phyloP scores from a whole-genome alignment of 2,329 filamentous ascomycete genomes.

The Ophiostoma sp. region DNA sequence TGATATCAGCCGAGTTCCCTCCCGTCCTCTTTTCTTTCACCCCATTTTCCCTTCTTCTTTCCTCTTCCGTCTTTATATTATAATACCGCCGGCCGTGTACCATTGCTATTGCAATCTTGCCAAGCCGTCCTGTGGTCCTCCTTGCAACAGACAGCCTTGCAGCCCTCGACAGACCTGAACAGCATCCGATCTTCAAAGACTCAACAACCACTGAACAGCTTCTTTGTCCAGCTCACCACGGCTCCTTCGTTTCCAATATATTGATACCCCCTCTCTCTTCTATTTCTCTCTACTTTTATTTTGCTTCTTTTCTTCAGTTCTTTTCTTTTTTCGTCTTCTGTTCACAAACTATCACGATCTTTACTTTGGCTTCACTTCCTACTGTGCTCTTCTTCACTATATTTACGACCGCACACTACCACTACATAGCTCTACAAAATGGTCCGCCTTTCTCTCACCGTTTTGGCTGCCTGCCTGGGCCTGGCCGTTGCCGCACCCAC shows the following conservation, averaged over 20 bases:
- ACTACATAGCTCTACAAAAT: neutral
- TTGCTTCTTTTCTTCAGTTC: neutral
- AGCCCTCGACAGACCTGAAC: neutral
- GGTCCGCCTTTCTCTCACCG: neutral
- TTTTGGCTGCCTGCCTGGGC: neutral
- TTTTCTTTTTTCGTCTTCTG: neutral
- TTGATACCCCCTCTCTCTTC: neutral
- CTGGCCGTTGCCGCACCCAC: slow-evolving; percentile 10
- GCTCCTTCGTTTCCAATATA: neutral
- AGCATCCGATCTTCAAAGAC: neutral
- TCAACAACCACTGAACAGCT: neutral
- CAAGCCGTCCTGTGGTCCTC: neutral
- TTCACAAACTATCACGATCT: neutral
- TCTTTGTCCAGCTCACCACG: neutral
- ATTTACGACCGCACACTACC: neutral
- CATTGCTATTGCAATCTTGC: neutral
- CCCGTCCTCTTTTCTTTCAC: neutral
- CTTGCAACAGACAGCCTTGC: neutral
- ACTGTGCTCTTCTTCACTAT: neutral
- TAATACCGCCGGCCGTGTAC: neutral
- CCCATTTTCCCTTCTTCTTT: neutral
- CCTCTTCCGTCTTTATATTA: neutral
- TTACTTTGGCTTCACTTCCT: neutral
- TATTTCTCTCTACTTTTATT: no score
- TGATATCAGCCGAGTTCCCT: neutral